Percentiles rank a stretch among this genome's conserved stretches.
phyloP scores from a whole-genome alignment of 495 filamentous ascomycete genomes.

The Saxophila tyrrhenica region DNA sequence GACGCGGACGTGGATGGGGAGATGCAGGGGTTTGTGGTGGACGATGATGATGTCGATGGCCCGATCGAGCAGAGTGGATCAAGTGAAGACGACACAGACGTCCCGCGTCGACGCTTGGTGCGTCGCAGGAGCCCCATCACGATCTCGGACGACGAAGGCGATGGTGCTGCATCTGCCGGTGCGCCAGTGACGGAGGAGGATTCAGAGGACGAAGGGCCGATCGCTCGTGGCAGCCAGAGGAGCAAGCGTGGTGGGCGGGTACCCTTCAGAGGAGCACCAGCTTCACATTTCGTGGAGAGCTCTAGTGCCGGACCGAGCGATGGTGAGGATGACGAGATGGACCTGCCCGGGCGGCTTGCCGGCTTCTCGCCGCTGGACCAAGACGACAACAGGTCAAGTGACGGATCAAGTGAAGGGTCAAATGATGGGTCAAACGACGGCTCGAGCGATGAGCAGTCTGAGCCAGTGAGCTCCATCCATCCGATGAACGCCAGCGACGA shows the following conservation, averaged over 20 bases:
- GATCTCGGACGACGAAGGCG: slow-evolving; percentile 17
- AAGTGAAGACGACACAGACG: not conserved
- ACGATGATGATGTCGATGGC: slow-evolving; percentile 7
- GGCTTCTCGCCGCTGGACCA: slow-evolving; percentile 10
- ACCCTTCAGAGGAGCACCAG: not conserved
- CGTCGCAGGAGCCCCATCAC: slow-evolving; percentile 1
- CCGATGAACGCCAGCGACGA: not conserved
- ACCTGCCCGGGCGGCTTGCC: not conserved
- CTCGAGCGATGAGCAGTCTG: not conserved
- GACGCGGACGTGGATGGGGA: slow-evolving; percentile 25
- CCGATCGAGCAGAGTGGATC: not conserved
- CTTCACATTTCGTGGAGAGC: not conserved
- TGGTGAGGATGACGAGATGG: slow-evolving; percentile 9
- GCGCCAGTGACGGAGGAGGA: slow-evolving; percentile 3
- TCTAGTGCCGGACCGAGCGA: slow-evolving; percentile 3
- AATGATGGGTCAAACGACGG: not conserved
- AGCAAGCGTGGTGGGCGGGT: slow-evolving; percentile 5
- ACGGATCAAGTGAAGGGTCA: no score
- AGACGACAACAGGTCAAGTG: not conserved
- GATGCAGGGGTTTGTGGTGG: slow-evolving; percentile 27
- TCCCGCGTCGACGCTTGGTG: not conserved
- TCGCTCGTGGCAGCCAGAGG: slow-evolving; percentile 1
- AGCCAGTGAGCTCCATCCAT: not conserved
- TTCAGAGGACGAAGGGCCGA: slow-evolving; percentile 16
- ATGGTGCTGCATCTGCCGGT: not conserved